These are phyloP conservation scores for Nakaseomyces sp. DNA, from an alignment of 1,139 yeast species.

Conservation along the genomic window DNA sequence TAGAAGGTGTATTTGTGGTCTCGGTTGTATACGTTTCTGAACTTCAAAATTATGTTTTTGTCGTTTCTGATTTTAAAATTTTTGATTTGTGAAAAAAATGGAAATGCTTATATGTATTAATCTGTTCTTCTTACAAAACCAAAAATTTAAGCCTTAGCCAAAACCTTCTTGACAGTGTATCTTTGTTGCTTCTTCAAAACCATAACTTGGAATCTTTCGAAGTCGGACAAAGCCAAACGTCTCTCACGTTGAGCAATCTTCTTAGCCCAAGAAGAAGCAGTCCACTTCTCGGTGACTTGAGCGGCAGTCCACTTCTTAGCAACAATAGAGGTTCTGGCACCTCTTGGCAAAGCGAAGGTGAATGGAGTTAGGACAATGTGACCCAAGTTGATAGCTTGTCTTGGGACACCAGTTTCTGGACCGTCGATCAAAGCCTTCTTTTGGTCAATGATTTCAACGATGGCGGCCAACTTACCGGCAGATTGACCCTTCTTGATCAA, in stretches of 20 bases:
- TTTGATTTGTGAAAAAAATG: too few species aligned
- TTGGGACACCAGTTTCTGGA: conserved; percentile 76
- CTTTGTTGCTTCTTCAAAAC: conserved; percentile 96
- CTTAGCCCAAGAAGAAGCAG: conserved; percentile 93
- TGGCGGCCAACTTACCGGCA: conserved; percentile 80
- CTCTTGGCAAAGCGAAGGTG: conserved; percentile 87
- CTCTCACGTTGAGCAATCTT: conserved; percentile 90
- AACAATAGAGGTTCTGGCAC: conserved; percentile 79
- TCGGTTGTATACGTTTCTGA: conserved; percentile 6
- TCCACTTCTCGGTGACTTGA: conserved; percentile 85
- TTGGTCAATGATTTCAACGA: conserved; percentile 98
- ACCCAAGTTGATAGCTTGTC: conserved; percentile 85
- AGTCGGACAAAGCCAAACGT: conserved; percentile 89
- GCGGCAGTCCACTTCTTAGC: conserved; percentile 92
- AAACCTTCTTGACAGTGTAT: conserved; percentile 85
- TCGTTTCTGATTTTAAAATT: neutral
- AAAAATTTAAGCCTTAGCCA: conserved; percentile 70
- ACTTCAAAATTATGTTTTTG: neutral
- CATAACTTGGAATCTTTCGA: conserved; percentile 99
- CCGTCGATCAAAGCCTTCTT: conserved; percentile 97
- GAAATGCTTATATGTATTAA: conserved; percentile 4
- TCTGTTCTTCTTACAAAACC: conserved; percentile 12
- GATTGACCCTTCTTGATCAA: conserved; percentile 65
- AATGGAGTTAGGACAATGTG: conserved; percentile 90
- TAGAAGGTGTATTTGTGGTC: conserved; percentile 4